Conservation (phyloP, 2,329 filamentous ascomycete genomes). For the Rhynchosporium graminicola region DNA sequence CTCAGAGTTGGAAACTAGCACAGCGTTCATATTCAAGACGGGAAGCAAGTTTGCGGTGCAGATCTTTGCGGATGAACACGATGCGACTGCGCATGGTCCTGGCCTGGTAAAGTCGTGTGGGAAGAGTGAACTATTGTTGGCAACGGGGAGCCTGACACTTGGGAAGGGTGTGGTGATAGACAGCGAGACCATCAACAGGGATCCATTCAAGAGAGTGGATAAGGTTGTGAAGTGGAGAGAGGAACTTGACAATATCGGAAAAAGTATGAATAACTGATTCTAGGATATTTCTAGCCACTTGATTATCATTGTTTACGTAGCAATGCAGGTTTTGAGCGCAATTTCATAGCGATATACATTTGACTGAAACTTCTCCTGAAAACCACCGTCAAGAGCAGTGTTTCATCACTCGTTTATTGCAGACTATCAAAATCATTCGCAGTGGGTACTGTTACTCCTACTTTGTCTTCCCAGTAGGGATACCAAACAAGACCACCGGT, state of each 20-base stretch:
- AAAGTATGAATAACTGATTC: conserved; percentile 10
- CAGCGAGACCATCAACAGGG: conserved; percentile 8
- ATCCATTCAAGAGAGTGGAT: conserved; percentile 11
- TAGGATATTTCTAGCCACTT: background rate
- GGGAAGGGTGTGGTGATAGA: conserved; percentile 7
- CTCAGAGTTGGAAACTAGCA: background rate
- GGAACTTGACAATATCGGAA: conserved; percentile 11
- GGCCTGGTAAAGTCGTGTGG: conserved; percentile 4
- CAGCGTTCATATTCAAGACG: background rate
- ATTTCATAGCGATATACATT: no score
- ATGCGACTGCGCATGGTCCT: conserved; percentile 1
- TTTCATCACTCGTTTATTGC: conserved; percentile 12
- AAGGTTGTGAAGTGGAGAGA: conserved; percentile 11
- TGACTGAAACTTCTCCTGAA: no score
- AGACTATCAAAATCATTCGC: conserved; percentile 1
- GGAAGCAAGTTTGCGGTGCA: conserved; percentile 6
- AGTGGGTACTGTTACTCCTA: conserved; percentile 20
- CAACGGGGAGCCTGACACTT: conserved; percentile 7
- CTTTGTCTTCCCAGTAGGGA: conserved; percentile 64
- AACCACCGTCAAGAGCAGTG: background rate
- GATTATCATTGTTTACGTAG: no score
- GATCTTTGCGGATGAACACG: conserved; percentile 1
- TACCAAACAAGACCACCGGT: conserved; percentile 66
- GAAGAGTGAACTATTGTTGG: conserved; percentile 4
- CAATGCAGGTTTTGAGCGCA: no score